phyloP scores from a whole-genome alignment of 495 filamentous ascomycete species.

The Cercophora sp. region DNA sequence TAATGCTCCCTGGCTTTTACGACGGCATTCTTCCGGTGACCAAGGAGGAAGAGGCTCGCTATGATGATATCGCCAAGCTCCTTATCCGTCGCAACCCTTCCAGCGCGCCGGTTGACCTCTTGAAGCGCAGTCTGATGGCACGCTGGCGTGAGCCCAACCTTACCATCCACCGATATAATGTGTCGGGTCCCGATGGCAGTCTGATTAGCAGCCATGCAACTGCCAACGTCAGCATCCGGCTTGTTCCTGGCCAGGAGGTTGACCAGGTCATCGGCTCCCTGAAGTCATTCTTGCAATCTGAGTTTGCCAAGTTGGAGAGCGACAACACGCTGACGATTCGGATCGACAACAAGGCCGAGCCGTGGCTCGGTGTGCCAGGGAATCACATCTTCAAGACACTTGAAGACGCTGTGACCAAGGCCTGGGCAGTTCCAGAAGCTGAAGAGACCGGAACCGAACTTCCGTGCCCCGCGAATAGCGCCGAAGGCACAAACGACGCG shows the following conservation, averaged over 20 bases:
- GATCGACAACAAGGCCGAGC: conserved; percentile 89
- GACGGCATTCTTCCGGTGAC: conserved; percentile 75
- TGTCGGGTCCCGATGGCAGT: conserved; percentile 79
- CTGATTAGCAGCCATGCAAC: conserved; percentile 84
- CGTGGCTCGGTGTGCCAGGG: conserved; percentile 89
- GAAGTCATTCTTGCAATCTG: conserved; percentile 59
- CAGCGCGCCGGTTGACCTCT: conserved; percentile 58
- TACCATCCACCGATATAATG: conserved; percentile 88
- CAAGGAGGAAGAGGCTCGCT: conserved; percentile 71
- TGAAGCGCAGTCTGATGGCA: conserved; percentile 79
- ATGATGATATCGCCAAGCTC: conserved; percentile 74
- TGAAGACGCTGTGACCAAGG: conserved; percentile 78
- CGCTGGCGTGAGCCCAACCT: conserved; percentile 95
- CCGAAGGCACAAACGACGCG: conserved; percentile 12
- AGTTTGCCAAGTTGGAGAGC: conserved; percentile 68
- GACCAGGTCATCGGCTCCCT: conserved; percentile 65
- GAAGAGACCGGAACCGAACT: conserved; percentile 2
- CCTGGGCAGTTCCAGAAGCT: conserved; percentile 49
- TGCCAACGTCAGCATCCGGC: conserved; percentile 80
- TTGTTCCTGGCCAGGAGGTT: conserved; percentile 89
- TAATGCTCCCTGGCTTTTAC: conserved; percentile 74
- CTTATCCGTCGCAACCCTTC: conserved; percentile 66
- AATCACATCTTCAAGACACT: conserved; percentile 89
- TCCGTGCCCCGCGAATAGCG: conserved; percentile 8
- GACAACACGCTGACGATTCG: conserved; percentile 77